phyloP scores from a whole-genome alignment of 345 rosid genomes.

The Eutrema yunnanense region DNA sequence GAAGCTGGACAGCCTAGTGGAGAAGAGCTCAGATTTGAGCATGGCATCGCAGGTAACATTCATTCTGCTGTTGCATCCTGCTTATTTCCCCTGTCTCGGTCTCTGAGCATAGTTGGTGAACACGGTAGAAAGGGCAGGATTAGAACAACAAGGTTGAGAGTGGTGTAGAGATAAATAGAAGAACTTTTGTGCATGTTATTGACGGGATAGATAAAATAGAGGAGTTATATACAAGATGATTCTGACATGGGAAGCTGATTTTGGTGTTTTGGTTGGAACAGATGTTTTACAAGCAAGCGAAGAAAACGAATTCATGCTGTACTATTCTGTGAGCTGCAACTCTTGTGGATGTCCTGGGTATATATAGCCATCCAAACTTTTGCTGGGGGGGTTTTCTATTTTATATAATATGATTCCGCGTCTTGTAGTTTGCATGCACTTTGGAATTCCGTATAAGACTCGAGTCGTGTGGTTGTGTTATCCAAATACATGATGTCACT shows the following conservation, averaged over 20 bases:
- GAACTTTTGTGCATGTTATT: not conserved
- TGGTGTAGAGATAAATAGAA: too few species aligned
- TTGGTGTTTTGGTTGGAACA: constrained; percentile 37
- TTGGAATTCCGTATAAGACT: constrained; percentile 1
- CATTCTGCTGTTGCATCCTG: not conserved
- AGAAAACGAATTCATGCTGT: constrained; percentile 93
- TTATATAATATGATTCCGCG: not conserved
- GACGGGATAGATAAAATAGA: not conserved
- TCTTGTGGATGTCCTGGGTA: not conserved
- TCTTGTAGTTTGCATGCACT: constrained; percentile 13
- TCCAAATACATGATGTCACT: constrained; percentile 5
- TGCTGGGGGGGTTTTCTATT: constrained; percentile 1
- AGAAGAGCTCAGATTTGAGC: constrained; percentile 97
- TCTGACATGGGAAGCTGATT: not conserved
- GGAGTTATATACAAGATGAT: not conserved
- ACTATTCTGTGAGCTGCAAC: constrained; percentile 57
- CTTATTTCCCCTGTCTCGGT: not conserved
- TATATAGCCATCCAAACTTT: constrained; percentile 21
- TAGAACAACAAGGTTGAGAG: not conserved
- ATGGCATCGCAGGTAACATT: constrained; percentile 82
- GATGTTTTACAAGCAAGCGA: constrained; percentile 99
- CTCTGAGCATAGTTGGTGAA: not conserved
- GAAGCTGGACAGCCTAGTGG: constrained; percentile 93
- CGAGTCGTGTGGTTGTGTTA: constrained; percentile 15
- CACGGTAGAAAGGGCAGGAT: not conserved